Conservation (phyloP, 129 eudicot genomes). For the Chrysanthemum makinoi region DNA sequence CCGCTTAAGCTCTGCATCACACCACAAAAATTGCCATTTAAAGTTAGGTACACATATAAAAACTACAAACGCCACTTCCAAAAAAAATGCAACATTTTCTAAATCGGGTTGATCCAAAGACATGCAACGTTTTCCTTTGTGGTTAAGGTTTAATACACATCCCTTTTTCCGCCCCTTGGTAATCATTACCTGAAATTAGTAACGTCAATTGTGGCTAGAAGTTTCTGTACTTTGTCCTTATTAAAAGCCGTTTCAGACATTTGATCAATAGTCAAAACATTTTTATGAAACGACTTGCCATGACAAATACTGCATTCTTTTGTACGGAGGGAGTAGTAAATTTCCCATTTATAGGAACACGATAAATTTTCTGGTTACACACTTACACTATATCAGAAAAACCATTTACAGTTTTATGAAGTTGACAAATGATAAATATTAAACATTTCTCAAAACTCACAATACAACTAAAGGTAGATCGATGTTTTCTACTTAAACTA, state of each 20-base stretch:
- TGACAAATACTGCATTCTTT: neutral
- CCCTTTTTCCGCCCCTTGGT: neutral
- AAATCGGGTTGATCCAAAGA: neutral
- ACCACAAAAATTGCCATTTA: conserved; percentile 7
- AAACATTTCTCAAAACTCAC: no score
- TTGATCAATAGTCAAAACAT: neutral
- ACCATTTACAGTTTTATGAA: neutral
- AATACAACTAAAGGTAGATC: no score
- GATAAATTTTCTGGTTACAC: neutral
- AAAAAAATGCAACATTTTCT: neutral
- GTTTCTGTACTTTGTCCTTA: neutral
- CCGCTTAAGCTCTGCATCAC: conserved; percentile 74
- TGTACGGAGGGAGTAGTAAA: neutral
- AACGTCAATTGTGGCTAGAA: neutral
- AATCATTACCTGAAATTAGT: neutral
- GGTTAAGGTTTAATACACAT: neutral
- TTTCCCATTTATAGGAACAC: neutral
- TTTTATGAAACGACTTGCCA: neutral
- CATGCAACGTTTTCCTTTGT: neutral
- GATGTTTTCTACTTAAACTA: conserved; percentile 13
- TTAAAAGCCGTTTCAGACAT: neutral
- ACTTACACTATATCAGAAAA: conserved; percentile 13
- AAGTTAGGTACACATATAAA: conserved; percentile 11
- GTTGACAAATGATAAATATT: neutral
- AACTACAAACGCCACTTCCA: neutral